A percentile compares a stretch with the other conserved stretches of the same genome.
These are phyloP conservation scores for Fusarium sublunatum DNA, from an alignment of 2,329 filamentous ascomycete genomes.

Conservation along the genomic window DNA sequence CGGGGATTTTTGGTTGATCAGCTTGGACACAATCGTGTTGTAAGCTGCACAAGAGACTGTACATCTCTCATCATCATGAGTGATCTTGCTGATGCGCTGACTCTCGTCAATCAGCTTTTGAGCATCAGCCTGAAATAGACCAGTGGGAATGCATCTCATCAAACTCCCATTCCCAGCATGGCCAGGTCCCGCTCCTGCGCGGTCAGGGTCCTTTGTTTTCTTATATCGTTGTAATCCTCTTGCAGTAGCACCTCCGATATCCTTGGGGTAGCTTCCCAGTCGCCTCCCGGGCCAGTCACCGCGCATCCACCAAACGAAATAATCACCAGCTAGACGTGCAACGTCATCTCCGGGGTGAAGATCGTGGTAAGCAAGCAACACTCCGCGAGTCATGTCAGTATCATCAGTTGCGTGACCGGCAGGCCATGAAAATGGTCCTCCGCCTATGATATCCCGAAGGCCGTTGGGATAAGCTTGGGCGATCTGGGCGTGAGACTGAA, in stretches of 20 bases:
- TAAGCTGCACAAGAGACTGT: constrained; percentile 54
- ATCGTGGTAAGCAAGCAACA: constrained; percentile 57
- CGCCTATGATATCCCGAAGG: constrained; percentile 57
- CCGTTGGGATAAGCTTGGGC: constrained; percentile 51
- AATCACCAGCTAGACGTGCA: constrained; percentile 49
- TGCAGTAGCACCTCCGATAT: constrained; percentile 56
- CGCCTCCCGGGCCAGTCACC: constrained; percentile 57
- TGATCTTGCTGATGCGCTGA: constrained; percentile 53
- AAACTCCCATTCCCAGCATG: constrained; percentile 59
- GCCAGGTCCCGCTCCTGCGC: constrained; percentile 53
- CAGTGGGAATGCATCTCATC: constrained; percentile 61
- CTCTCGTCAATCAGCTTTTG: constrained; percentile 48
- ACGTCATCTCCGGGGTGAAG: constrained; percentile 44
- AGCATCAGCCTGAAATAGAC: constrained; percentile 51
- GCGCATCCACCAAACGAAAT: constrained; percentile 56
- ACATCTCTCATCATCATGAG: constrained; percentile 54
- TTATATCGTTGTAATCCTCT: constrained; percentile 50
- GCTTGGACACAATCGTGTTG: constrained; percentile 51
- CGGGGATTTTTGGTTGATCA: constrained; percentile 45
- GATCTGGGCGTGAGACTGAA: constrained; percentile 51
- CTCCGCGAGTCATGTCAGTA: constrained; percentile 59
- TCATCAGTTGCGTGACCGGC: constrained; percentile 60
- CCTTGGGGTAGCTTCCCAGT: constrained; percentile 49
- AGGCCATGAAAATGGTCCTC: constrained; percentile 57
- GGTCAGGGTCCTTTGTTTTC: constrained; percentile 28